Percentiles rank a stretch among this genome's conserved stretches.
These are phyloP conservation scores for Coemansia sp. DNA, from an alignment of 192 early-diverging fungal genomes.

Conservation along the genomic window DNA sequence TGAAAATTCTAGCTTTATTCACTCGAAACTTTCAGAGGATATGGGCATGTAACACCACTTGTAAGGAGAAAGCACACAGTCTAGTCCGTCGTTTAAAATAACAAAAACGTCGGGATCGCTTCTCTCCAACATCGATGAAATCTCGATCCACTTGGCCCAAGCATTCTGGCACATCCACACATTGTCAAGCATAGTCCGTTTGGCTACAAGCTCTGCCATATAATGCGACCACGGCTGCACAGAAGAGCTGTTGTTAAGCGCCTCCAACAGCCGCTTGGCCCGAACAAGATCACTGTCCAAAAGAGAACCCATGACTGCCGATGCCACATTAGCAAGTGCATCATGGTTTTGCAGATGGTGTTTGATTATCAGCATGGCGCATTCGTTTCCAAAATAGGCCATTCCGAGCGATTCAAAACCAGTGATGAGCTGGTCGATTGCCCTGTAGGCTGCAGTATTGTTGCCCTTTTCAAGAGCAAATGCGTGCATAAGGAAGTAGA, in stretches of 20 bases:
- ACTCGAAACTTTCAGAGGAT: not conserved
- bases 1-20: not conserved
- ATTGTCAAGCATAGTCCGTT: not conserved
- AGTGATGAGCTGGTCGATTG: not conserved
- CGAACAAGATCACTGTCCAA: conserved; percentile 22
- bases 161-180: conserved; percentile 3
- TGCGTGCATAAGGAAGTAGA: conserved; percentile 18
- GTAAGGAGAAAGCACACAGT: conserved; percentile 1
- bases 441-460: conserved; percentile 2
- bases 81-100: conserved; percentile 3
- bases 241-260: not conserved
- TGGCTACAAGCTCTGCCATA: conserved; percentile 20
- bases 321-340: conserved; percentile 14
- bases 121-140: not conserved
- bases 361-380: conserved; percentile 26
- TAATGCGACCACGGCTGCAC: conserved; percentile 39
- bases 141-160: not conserved
- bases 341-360: conserved; percentile 23
- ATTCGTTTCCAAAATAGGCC: conserved; percentile 23
- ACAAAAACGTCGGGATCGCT: not conserved
- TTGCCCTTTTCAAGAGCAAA: conserved; percentile 22
- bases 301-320: conserved; percentile 15
- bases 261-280: conserved; percentile 12
- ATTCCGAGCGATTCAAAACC: conserved; percentile 4
- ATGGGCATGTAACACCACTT: conserved; percentile 1